Base-by-base conservation (phyloP, 495 filamentous ascomycete genomes). In the Aspergillus bertholletiae region DNA sequence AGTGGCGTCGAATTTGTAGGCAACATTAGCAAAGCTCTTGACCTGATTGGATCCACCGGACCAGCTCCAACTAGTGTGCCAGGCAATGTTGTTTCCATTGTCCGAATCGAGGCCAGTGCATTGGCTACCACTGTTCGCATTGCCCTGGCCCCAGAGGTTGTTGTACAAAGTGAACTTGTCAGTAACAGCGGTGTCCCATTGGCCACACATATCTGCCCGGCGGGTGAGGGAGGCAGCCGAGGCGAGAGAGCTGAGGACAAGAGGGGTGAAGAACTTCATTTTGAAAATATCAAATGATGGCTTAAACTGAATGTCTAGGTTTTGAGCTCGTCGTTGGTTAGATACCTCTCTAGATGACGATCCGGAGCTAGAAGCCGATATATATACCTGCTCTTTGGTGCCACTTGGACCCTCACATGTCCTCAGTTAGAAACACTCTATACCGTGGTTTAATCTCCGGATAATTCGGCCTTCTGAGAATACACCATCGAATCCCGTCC, bases 41-140 rank as follows among this genome's bases (percentile, higher is more conserved):
- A 87, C 84, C 51, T 73, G 68, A 56, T 55, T 66, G 2, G 66
- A 46, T 12, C 72, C 74, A 17, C 81, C 80, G 11, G 68, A 65
- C 84, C 83, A 87, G 22, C 75, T 66, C 80, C 79, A 87, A 17
- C 61, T 69, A 5, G 83, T 82, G 50, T 76, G 71, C 83, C 83
- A 87, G 45, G 74, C 66, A 49, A 86, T 67, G 1, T 56, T 76
- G 56, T 55, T 68, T 43, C 74, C 73, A 51, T 60, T 74, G 34
- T 73, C 57, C 11, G 74, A 74, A 60, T 80, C 74, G 23, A 85
- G 63, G 1, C 70, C 74, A 9, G 80, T 79, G 73, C 84, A 87
- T 66, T 86, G 83, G 13, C 59, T 74, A 28, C 84, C 84, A 23
- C 72, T 67, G 28, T 66, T 71, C 39, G 78, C 69, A 35, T 56